Evolutionary conservation across 495 filamentous ascomycete genomes (phyloP).

Genomic region (Neurospora cerealis): DNA sequence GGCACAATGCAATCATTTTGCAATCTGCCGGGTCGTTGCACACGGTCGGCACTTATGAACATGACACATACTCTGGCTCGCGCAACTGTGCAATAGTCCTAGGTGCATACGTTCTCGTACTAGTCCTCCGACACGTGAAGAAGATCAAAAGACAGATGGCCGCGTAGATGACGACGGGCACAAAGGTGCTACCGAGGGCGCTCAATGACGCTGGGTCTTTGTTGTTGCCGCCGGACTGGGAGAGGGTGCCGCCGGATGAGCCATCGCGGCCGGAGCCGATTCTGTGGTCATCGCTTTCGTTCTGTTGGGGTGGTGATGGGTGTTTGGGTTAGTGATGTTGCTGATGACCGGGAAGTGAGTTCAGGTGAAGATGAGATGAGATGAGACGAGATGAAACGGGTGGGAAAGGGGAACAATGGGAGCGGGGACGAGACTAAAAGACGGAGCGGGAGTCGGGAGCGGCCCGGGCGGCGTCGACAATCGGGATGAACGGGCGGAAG

Average conservation of each 20-base stretch:
- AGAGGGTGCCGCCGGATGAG: constrained; percentile 15
- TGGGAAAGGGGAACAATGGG: neutral
- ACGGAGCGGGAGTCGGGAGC: neutral
- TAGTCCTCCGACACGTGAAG: constrained; percentile 17
- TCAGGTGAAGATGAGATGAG: neutral
- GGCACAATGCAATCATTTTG: neutral
- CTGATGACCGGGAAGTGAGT: neutral
- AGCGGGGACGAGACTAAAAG: neutral
- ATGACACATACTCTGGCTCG: constrained; percentile 19
- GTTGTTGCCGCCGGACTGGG: constrained; percentile 8
- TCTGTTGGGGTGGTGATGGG: constrained; percentile 7
- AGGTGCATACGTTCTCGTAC: constrained; percentile 25
- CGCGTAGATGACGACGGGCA: constrained; percentile 35
- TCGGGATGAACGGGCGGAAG: neutral
- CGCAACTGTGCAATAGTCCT: constrained; percentile 17
- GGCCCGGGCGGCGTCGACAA: neutral
- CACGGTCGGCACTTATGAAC: neutral
- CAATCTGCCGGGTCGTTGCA: neutral
- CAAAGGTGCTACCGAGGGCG: constrained; percentile 41
- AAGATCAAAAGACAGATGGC: constrained; percentile 24
- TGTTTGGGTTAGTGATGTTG: neutral
- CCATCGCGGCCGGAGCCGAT: constrained; percentile 21
- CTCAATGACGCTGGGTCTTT: constrained; percentile 9
- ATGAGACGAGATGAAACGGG: neutral
- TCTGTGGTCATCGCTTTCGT: constrained; percentile 15